These are phyloP conservation scores for Chenopodium suecicum DNA, from an alignment of 148 eudicot species.

Conservation along the genomic window DNA sequence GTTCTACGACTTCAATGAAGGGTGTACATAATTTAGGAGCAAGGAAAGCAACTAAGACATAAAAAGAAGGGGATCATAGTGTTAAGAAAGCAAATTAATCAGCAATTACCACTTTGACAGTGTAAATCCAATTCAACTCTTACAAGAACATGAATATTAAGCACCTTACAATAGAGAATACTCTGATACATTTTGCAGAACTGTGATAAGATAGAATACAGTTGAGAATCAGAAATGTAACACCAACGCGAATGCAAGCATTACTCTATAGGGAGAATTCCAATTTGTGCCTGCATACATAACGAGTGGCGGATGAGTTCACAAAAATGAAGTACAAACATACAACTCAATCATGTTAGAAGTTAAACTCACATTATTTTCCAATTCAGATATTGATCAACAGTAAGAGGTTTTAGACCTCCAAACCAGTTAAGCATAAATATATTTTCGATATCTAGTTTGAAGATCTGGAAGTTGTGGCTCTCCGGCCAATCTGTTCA, in stretches of 20 bases:
- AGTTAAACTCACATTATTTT: conserved; percentile 45
- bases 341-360: not conserved
- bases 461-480: conserved; percentile 77
- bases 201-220: not conserved
- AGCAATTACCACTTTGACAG: too few species aligned
- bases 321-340: not conserved
- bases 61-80: too few species aligned
- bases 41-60: too few species aligned
- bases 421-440: conserved; percentile 85
- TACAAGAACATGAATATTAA: not conserved
- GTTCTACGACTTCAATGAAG: too few species aligned
- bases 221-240: too few species aligned
- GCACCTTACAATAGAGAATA: not conserved
- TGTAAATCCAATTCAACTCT: too few species aligned
- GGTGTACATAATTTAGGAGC: too few species aligned
- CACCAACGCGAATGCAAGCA: not conserved
- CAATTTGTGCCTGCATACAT: conserved; percentile 16
- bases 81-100: too few species aligned
- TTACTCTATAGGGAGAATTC: not conserved
- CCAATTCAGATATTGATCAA: conserved; percentile 63
- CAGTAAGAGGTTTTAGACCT: conserved; percentile 85
- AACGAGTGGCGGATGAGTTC: not conserved
- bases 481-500: conserved; percentile 69
- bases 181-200: not conserved
- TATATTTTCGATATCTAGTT: conserved; percentile 57